Evolutionary conservation across 306 rosid species (phyloP).

Genomic region (Quillaja saponaria): DNA sequence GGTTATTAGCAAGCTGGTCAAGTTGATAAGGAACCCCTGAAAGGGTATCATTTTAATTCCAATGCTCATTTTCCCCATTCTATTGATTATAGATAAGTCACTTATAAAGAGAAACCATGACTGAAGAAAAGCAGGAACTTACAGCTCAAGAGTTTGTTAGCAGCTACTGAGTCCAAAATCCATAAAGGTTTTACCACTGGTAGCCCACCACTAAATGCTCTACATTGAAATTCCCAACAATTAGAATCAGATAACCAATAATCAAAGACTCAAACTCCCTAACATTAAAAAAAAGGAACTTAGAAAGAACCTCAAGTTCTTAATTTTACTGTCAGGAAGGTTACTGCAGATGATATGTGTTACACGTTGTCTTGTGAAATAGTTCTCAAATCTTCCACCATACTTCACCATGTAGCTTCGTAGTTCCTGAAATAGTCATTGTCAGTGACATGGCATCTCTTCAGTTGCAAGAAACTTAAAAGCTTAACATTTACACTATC

Average conservation of each 20-base stretch:
- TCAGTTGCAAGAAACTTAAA: too few species aligned
- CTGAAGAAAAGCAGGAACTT: slow-evolving; percentile 38
- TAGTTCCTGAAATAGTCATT: slow-evolving; percentile 63
- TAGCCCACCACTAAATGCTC: slow-evolving; percentile 87
- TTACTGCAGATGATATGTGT: slow-evolving; percentile 91
- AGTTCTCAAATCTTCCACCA: slow-evolving; percentile 88
- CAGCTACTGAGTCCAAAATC: slow-evolving; percentile 83
- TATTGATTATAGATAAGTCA: too few species aligned
- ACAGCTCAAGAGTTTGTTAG: slow-evolving; percentile 80
- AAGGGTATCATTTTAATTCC: slow-evolving; percentile 11
- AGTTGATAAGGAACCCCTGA: slow-evolving; percentile 88
- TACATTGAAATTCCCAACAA: slow-evolving; percentile 38
- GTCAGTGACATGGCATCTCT: slow-evolving; percentile 6
- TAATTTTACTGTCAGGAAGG: slow-evolving; percentile 74
- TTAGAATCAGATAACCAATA: slow-evolving; percentile 16
- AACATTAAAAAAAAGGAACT: slow-evolving; percentile 13
- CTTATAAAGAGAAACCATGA: neutral
- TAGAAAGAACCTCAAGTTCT: slow-evolving; percentile 67
- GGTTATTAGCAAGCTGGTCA: slow-evolving; percentile 63
- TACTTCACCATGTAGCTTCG: slow-evolving; percentile 71
- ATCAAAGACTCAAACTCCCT: neutral
- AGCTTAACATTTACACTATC: too few species aligned
- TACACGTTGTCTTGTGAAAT: slow-evolving; percentile 73
- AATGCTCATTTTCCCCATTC: too few species aligned
- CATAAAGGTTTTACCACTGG: slow-evolving; percentile 91